Base-by-base conservation (phyloP, 495 filamentous ascomycete genomes). In the Paragyromitra xinjiangensis region DNA sequence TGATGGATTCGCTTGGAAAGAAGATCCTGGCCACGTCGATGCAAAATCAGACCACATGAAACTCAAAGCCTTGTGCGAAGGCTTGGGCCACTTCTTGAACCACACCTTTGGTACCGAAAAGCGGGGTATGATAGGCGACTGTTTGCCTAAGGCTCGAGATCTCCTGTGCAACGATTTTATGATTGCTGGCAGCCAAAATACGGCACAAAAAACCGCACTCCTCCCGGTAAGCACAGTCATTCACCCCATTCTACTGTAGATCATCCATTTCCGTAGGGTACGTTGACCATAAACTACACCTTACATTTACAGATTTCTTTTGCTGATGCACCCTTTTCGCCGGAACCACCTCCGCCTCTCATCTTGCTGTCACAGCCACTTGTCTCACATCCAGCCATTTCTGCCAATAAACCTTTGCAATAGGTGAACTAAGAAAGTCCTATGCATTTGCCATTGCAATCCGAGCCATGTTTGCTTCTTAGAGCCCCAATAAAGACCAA, bases 51-150 rank as follows among this genome's bases (percentile, higher is more conserved):
- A 45, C 50, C 50, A 68, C 48, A 16, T 9, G 45, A 39, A 48
- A 39, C 19, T 44, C 26, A 34, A 26, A 42, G n/a, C 37, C 34
- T 37, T 11, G 48, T 34, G 7, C 44, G 51, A 22, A 44, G 51
- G 51, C 51, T 59, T 69, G 34, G 37, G 16, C n/a, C 34, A 42
- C 37, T 64, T 50, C 24, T 61, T 39, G 26, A 40, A 24, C 16
- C 45, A 63, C 11, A 40, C 42, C 16, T 53, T 39, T 37, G 40
- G 51, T 73, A 66, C 63, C 51, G 51, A 68, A 74, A 74, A 69
- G 71, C 53, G 71, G 71, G 64, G 71, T 74, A 45, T 59, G 39
- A 51, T 56, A 62, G 22, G 45, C 44, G 24, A 37, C 22, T 34
- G 64, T 55, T 9, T 68, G 29, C 48, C 64, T 68, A 67, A 64